Conservation (phyloP, 1,284 basidiomycete species). For the Heterobasidion occidentale region DNA sequence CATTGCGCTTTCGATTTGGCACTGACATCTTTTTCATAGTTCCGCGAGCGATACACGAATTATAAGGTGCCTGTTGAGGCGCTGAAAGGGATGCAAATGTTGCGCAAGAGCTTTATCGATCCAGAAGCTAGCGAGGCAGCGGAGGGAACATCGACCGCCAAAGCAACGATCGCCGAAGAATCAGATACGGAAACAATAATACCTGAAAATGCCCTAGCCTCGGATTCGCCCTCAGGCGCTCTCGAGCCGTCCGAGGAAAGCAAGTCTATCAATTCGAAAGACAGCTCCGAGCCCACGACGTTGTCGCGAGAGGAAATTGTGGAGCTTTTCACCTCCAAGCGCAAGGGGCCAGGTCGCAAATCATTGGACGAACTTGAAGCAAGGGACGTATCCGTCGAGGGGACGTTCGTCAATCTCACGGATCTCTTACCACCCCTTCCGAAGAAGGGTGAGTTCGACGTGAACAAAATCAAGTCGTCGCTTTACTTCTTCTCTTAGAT, state of each 20-base stretch:
- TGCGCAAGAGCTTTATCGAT: slow-evolving; percentile 6
- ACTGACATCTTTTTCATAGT: slow-evolving; percentile 34
- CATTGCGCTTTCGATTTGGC: background rate
- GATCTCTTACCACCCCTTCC: slow-evolving; percentile 83
- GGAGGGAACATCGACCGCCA: background rate
- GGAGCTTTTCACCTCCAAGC: background rate
- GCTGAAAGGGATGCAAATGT: slow-evolving; percentile 26
- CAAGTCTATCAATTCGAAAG: no score
- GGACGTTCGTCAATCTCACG: slow-evolving; percentile 69
- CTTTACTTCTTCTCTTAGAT: slow-evolving; percentile 86
- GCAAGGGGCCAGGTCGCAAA: background rate
- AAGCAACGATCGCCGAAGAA: background rate
- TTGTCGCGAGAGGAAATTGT: background rate
- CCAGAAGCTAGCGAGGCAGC: background rate
- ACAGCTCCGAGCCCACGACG: background rate
- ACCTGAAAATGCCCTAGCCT: background rate
- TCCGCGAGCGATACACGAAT: slow-evolving; percentile 71
- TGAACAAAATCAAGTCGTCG: slow-evolving; percentile 75
- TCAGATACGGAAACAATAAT: background rate
- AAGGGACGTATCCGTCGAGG: slow-evolving; percentile 7
- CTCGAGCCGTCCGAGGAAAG: no score
- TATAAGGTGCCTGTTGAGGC: slow-evolving; percentile 66
- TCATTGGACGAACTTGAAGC: background rate
- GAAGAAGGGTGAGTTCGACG: slow-evolving; percentile 83
- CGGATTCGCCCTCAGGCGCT: no score